A percentile compares a stretch with the other conserved stretches of the same genome.
Conservation (phyloP, 169 alveolate species). For the Plasmodium knowlesi region DNA sequence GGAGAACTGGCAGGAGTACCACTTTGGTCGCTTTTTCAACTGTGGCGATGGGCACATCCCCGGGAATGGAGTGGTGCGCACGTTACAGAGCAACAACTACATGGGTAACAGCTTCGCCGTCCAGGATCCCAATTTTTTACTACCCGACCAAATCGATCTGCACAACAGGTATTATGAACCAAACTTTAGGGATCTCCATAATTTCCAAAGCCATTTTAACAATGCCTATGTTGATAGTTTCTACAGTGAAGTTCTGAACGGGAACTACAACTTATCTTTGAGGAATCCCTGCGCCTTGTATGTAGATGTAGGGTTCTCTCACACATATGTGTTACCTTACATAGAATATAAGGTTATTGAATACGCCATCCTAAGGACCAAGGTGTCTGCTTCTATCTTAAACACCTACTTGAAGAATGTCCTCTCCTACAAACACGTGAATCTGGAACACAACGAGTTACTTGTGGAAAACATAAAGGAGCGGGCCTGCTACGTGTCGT, state of each 20-base stretch:
- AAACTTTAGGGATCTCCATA: constrained; percentile 20
- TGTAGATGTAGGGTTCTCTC: constrained; percentile 89
- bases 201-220: constrained; percentile 40
- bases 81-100: constrained; percentile 18
- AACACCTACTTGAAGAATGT: constrained; percentile 86
- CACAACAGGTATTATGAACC: constrained; percentile 33
- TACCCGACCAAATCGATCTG: constrained; percentile 45
- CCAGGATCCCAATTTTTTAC: constrained; percentile 60
- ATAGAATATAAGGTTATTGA: constrained; percentile 84
- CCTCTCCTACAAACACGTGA: constrained; percentile 82
- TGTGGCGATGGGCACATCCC: neutral
- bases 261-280: constrained; percentile 49
- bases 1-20: constrained; percentile 55
- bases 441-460: constrained; percentile 88
- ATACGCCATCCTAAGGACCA: constrained; percentile 86
- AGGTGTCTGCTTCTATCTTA: constrained; percentile 83
- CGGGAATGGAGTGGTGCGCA: neutral
- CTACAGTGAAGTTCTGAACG: constrained; percentile 37
- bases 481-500: constrained; percentile 77
- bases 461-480: constrained; percentile 86
- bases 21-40: constrained; percentile 30
- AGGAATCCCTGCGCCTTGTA: constrained; percentile 85
- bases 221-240: constrained; percentile 29
- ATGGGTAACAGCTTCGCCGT: constrained; percentile 30
- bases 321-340: constrained; percentile 86